Conservation (phyloP, 2,329 filamentous ascomycete species). For the Colletotrichum magnum region DNA sequence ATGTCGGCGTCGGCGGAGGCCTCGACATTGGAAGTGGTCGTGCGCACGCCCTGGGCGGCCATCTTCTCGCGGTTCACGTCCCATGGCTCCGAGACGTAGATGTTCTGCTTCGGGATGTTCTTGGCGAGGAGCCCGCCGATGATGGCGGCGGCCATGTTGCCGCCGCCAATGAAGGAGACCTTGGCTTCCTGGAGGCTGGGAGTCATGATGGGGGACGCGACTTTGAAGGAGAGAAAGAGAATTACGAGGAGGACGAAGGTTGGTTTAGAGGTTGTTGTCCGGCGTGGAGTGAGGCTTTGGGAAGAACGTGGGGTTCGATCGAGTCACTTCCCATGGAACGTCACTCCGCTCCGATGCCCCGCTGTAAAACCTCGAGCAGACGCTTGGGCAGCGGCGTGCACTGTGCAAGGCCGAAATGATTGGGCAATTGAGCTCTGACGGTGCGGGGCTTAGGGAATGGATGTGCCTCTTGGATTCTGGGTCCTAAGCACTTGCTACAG, state of each 20-base stretch:
- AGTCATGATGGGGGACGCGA: conserved; percentile 19
- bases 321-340: neutral
- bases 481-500: too few relatives aligned
- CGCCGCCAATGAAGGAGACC: conserved; percentile 53
- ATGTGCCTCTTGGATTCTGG: too few relatives aligned
- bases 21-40: conserved; percentile 62
- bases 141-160: conserved; percentile 68
- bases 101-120: conserved; percentile 58
- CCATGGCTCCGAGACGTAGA: conserved; percentile 66
- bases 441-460: too few relatives aligned
- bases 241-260: neutral
- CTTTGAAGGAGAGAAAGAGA: too few relatives aligned
- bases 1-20: conserved; percentile 60
- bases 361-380: neutral
- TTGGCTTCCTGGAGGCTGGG: conserved; percentile 34
- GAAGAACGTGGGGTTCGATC: neutral
- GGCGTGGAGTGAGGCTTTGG: neutral
- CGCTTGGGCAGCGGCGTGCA: neutral
- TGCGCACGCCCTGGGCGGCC: conserved; percentile 59
- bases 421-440: neutral
- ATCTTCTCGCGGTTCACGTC: conserved; percentile 67
- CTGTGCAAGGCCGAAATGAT: neutral
- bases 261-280: neutral
- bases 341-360: neutral
- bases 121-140: conserved; percentile 63